Conservation (phyloP, 2,329 filamentous ascomycete species). For the Aureobasidium namibiae region DNA sequence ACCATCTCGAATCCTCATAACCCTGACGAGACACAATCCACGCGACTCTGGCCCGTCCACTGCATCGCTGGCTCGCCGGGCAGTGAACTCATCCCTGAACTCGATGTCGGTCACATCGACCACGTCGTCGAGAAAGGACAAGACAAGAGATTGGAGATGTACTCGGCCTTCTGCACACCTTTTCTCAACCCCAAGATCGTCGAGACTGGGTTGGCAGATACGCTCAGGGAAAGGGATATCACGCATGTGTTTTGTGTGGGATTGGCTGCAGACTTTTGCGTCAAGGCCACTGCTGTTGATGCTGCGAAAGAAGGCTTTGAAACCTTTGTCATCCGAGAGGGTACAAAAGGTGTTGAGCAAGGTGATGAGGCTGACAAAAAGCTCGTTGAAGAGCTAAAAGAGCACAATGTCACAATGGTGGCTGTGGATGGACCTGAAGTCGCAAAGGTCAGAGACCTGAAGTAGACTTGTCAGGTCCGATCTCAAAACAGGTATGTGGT, state of each 20-base stretch:
- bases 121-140: slow-evolving; percentile 69
- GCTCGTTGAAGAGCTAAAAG: slow-evolving; percentile 45
- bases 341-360: slow-evolving; percentile 62
- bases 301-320: slow-evolving; percentile 66
- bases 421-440: slow-evolving; percentile 50
- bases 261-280: slow-evolving; percentile 83
- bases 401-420: slow-evolving; percentile 56
- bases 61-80: slow-evolving; percentile 71
- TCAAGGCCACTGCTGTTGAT: slow-evolving; percentile 73
- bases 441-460: slow-evolving; percentile 1
- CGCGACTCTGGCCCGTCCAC: slow-evolving; percentile 80
- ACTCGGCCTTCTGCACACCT: slow-evolving; percentile 80
- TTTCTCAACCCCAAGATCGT: slow-evolving; percentile 55
- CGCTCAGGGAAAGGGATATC: slow-evolving; percentile 50
- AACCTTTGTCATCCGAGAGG: slow-evolving; percentile 71
- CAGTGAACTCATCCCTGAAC: slow-evolving; percentile 63
- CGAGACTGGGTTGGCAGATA: slow-evolving; percentile 52
- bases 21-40: slow-evolving; percentile 50
- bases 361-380: slow-evolving; percentile 46
- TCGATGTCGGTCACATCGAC: slow-evolving; percentile 55
- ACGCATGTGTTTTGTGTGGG: slow-evolving; percentile 82
- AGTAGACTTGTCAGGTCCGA: neutral
- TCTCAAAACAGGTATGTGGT: neutral
- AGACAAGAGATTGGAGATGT: slow-evolving; percentile 75
- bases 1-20: slow-evolving; percentile 62